Percentiles rank a stretch among this genome's conserved stretches.
These are phyloP conservation scores for Moringa oleifera DNA, from an alignment of 345 rosid species.

Conservation along the genomic window DNA sequence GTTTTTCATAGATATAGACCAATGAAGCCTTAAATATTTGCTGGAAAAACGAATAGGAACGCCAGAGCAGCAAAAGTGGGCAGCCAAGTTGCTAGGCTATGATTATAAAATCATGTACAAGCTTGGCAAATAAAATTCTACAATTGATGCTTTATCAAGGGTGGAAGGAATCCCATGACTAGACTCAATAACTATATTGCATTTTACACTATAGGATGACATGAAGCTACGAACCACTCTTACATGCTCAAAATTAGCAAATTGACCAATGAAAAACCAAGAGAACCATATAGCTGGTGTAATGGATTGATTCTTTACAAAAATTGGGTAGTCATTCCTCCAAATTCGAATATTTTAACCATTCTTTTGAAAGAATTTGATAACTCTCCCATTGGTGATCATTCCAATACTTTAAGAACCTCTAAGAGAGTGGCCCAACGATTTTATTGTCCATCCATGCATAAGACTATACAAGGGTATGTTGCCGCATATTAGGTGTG, in stretches of 20 bases:
- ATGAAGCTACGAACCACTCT: not conserved
- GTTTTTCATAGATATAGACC: not conserved
- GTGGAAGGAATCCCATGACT: too few relatives aligned
- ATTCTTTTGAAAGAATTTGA: too few relatives aligned
- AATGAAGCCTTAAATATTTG: not conserved
- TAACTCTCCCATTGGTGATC: too few relatives aligned
- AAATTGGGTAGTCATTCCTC: too few relatives aligned
- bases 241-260: too few relatives aligned
- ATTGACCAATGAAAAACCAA: too few relatives aligned
- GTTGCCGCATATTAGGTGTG: not conserved
- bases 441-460: not conserved
- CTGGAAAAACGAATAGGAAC: not conserved
- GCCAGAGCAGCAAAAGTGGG: conserved; percentile 6
- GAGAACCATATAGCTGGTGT: too few relatives aligned
- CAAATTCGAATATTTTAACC: too few relatives aligned
- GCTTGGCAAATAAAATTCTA: not conserved
- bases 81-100: not conserved
- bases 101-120: conserved; percentile 1
- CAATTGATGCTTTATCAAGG: not conserved
- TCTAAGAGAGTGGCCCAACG: not conserved
- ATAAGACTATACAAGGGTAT: not conserved
- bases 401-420: too few relatives aligned
- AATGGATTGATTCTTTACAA: too few relatives aligned
- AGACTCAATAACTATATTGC: not conserved
- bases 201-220: not conserved